A percentile compares a stretch with the other conserved stretches of the same genome.
phyloP scores from a whole-genome alignment of 352 stramenopile genomes.

The Pythium periplocum region DNA sequence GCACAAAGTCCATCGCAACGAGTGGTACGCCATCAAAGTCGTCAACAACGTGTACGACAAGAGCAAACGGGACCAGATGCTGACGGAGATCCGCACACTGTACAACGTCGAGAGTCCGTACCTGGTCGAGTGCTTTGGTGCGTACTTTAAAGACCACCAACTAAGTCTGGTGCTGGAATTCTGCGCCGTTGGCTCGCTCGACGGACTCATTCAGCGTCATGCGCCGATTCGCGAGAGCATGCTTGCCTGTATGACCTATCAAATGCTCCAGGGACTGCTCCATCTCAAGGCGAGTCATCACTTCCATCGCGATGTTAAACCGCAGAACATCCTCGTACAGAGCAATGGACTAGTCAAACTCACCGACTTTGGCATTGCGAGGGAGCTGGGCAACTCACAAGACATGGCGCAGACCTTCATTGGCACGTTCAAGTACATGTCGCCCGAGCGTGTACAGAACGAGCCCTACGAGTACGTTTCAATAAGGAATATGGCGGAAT shows the following conservation, averaged over 20 bases:
- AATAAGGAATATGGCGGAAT: not conserved
- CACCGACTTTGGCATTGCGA: constrained; percentile 70
- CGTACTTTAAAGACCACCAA: constrained; percentile 70
- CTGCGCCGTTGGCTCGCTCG: constrained; percentile 56
- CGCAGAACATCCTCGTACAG: constrained; percentile 90
- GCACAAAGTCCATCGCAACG: constrained; percentile 24
- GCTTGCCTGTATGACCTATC: constrained; percentile 49
- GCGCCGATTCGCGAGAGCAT: constrained; percentile 35
- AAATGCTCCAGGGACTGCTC: constrained; percentile 50
- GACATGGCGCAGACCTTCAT: constrained; percentile 87
- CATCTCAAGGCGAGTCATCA: constrained; percentile 60
- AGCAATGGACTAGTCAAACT: constrained; percentile 72
- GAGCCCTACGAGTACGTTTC: constrained; percentile 60
- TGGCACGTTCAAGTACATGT: constrained; percentile 92
- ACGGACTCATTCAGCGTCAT: constrained; percentile 28
- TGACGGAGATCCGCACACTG: constrained; percentile 74
- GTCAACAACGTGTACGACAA: constrained; percentile 79
- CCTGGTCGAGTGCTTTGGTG: constrained; percentile 62
- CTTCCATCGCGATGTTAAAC: constrained; percentile 94
- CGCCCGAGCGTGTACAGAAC: constrained; percentile 87
- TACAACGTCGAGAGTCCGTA: constrained; percentile 65
- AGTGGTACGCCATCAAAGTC: constrained; percentile 62
- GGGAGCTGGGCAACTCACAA: constrained; percentile 57
- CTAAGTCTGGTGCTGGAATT: constrained; percentile 66
- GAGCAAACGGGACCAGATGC: constrained; percentile 59